Conservation (phyloP, 2,329 filamentous ascomycete genomes). For the Rosellinia necatrix region DNA sequence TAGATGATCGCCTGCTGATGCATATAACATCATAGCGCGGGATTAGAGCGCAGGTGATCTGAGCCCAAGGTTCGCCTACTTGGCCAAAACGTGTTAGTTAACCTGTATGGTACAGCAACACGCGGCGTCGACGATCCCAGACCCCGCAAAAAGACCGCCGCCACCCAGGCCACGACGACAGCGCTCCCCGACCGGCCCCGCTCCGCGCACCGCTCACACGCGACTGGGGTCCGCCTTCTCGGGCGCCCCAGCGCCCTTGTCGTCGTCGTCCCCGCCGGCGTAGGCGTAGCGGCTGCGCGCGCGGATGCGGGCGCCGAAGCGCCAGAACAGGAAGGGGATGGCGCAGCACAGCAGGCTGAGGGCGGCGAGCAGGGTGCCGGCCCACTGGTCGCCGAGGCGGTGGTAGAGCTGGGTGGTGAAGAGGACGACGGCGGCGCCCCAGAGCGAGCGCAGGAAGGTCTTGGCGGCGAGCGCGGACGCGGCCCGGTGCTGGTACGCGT, state of each 20-base stretch:
- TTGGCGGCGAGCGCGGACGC: conserved; percentile 82
- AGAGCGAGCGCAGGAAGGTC: conserved; percentile 78
- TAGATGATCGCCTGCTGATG: no score
- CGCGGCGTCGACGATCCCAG: neutral
- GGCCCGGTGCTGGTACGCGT: conserved; percentile 71
- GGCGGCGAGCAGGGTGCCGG: conserved; percentile 72
- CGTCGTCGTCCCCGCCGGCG: conserved; percentile 56
- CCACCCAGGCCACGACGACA: no score
- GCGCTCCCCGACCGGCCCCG: no score
- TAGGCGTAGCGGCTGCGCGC: conserved; percentile 75
- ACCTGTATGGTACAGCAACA: no score
- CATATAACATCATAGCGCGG: no score
- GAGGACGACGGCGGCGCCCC: conserved; percentile 76
- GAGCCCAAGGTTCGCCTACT: no score
- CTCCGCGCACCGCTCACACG: conserved; percentile 3
- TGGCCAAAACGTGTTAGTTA: no score
- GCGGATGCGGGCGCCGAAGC: conserved; percentile 73
- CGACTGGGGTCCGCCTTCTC: conserved; percentile 31
- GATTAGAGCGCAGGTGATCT: no score
- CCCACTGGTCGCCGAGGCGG: conserved; percentile 76
- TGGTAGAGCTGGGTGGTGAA: conserved; percentile 84
- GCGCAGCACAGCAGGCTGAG: conserved; percentile 76
- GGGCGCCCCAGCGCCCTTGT: neutral
- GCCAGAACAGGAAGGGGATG: conserved; percentile 84
- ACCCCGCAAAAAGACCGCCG: no score